These are phyloP conservation scores for Stentor coeruleus DNA, from an alignment of 73 alveolate genomes.

Conservation along the genomic window DNA sequence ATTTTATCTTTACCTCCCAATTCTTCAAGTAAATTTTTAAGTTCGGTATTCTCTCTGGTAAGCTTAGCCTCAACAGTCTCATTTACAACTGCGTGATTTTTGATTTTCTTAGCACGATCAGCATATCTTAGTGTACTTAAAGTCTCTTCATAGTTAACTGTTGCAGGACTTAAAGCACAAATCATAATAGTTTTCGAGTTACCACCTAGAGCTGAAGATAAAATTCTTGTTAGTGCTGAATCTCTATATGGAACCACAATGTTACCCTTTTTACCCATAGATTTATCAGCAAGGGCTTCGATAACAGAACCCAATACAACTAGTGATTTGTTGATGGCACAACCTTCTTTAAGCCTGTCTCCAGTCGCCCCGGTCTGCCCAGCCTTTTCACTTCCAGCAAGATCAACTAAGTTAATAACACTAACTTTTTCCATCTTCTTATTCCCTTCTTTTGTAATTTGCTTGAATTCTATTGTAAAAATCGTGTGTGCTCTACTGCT, in stretches of 20 bases:
- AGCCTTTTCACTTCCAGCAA: slow-evolving; percentile 99
- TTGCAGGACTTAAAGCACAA: slow-evolving; percentile 99
- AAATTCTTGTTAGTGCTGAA: slow-evolving; percentile 94
- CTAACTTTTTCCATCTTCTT: slow-evolving; percentile 85
- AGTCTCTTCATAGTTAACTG: slow-evolving; percentile 96
- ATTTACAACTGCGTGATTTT: slow-evolving; percentile 88
- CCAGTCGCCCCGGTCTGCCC: slow-evolving; percentile 99
- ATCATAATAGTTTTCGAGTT: slow-evolving; percentile 97
- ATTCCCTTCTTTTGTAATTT: slow-evolving; percentile 63
- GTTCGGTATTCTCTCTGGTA: slow-evolving; percentile 76
- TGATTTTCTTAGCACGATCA: slow-evolving; percentile 91
- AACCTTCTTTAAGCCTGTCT: slow-evolving; percentile 98
- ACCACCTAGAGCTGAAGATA: slow-evolving; percentile 98
- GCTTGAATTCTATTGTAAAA: slow-evolving; percentile 91
- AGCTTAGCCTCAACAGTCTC: slow-evolving; percentile 87
- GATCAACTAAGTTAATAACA: slow-evolving; percentile 95
- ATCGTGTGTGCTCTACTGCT: slow-evolving; percentile 91
- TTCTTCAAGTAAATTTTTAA: slow-evolving; percentile 52
- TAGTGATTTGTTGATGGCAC: slow-evolving; percentile 93
- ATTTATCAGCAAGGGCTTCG: slow-evolving; percentile 89
- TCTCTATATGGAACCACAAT: slow-evolving; percentile 98
- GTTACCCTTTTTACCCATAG: slow-evolving; percentile 78
- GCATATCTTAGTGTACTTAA: slow-evolving; percentile 97
- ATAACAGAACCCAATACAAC: slow-evolving; percentile 91
- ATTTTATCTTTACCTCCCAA: slow-evolving; percentile 18